A percentile compares a stretch with the other conserved stretches of the same genome.
phyloP scores from a whole-genome alignment of 2,329 filamentous ascomycete genomes.

The Atkinsonella hypoxylon region DNA sequence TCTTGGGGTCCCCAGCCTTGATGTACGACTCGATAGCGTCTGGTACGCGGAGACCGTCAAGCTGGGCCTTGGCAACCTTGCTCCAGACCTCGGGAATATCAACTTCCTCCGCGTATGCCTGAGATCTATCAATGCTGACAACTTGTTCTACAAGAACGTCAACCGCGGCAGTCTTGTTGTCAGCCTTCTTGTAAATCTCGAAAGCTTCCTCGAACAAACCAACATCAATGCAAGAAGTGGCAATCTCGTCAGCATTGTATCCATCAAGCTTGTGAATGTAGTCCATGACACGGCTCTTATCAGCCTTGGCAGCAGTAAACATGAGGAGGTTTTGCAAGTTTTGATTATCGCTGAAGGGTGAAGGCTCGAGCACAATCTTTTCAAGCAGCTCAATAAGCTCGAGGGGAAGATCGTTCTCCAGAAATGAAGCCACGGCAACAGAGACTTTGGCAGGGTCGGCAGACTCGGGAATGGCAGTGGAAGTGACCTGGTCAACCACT shows the following conservation, averaged over 20 bases:
- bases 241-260: constrained; percentile 88
- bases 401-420: constrained; percentile 77
- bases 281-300: constrained; percentile 88
- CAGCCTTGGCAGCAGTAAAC: constrained; percentile 92
- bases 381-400: constrained; percentile 96
- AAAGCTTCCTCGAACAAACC: constrained; percentile 95
- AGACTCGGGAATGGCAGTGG: constrained; percentile 86
- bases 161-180: constrained; percentile 74
- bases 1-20: constrained; percentile 81
- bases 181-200: constrained; percentile 96
- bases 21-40: constrained; percentile 97
- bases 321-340: constrained; percentile 94
- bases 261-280: constrained; percentile 87
- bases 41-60: constrained; percentile 84
- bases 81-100: constrained; percentile 96
- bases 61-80: constrained; percentile 93
- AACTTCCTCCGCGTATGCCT: constrained; percentile 89
- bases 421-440: constrained; percentile 84
- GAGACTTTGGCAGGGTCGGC: constrained; percentile 91
- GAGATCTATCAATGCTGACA: constrained; percentile 94
- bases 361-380: constrained; percentile 99
- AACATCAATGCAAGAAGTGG: constrained; percentile 84
- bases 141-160: constrained; percentile 92
- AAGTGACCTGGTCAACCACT: constrained; percentile 90
- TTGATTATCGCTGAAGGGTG: constrained; percentile 93